Percentiles rank a stretch among this genome's conserved stretches.
These are phyloP conservation scores for Ustilago bromivora DNA, from an alignment of 1,284 basidiomycete genomes.

Conservation along the genomic window DNA sequence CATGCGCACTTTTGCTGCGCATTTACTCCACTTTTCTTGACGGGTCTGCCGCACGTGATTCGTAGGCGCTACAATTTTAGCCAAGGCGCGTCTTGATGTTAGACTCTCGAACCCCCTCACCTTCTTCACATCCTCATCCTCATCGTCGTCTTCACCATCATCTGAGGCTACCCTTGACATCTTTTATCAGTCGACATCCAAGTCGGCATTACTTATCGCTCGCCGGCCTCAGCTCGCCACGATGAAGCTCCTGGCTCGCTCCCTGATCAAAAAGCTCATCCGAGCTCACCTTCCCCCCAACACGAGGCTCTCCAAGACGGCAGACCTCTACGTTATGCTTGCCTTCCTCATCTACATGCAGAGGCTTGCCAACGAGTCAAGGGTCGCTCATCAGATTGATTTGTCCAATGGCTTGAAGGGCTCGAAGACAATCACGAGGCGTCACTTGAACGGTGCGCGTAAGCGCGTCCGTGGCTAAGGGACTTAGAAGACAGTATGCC, in stretches of 20 bases:
- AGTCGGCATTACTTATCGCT: no score
- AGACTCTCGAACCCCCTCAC: background rate
- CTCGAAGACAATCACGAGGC: slow-evolving; percentile 28
- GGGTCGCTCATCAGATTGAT: slow-evolving; percentile 44
- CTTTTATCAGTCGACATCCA: background rate
- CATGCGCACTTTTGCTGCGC: slow-evolving; percentile 24
- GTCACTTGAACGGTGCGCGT: slow-evolving; percentile 46
- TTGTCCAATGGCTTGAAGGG: slow-evolving; percentile 42
- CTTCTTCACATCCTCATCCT: slow-evolving; percentile 5
- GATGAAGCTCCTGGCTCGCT: slow-evolving; percentile 48
- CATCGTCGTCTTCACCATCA: background rate
- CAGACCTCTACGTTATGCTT: slow-evolving; percentile 51
- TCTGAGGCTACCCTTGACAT: no score
- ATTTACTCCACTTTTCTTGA: slow-evolving; percentile 30
- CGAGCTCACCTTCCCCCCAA: slow-evolving; percentile 44
- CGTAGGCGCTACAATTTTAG: background rate
- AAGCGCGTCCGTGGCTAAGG: slow-evolving; percentile 45
- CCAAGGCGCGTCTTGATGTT: slow-evolving; percentile 22
- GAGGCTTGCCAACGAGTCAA: slow-evolving; percentile 47
- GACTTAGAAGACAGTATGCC: background rate
- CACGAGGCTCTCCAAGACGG: slow-evolving; percentile 44
- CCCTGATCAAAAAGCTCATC: slow-evolving; percentile 46
- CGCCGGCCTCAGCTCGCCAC: background rate
- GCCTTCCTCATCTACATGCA: slow-evolving; percentile 50
- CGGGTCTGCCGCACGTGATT: slow-evolving; percentile 28